A percentile compares a stretch with the other conserved stretches of the same genome.
Conservation (phyloP, 257 asterid species). For the Solanum pinnatisectum region DNA sequence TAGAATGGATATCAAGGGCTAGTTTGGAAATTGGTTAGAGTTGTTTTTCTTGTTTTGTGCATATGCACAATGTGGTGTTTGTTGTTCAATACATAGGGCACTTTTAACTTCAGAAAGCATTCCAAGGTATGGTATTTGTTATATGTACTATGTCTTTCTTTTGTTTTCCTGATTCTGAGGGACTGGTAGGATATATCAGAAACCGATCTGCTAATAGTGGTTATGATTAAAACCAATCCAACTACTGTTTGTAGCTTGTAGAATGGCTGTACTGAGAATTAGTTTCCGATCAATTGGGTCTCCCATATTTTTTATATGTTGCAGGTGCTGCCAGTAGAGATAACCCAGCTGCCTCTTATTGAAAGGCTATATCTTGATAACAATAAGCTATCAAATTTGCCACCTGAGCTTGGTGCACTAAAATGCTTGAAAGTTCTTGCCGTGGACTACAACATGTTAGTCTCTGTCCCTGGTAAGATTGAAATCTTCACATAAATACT, state of each 20-base stretch:
- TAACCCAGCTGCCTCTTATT: conserved; percentile 77
- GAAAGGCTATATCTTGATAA: conserved; percentile 91
- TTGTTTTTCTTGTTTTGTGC: background rate
- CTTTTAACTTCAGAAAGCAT: background rate
- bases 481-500: background rate
- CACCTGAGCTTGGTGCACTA: conserved; percentile 91
- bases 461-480: conserved; percentile 87
- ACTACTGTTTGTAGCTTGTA: background rate
- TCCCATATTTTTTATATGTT: background rate
- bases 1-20: background rate
- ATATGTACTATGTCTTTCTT: background rate
- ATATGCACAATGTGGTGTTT: background rate
- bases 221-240: background rate
- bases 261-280: background rate
- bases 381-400: conserved; percentile 81
- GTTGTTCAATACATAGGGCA: background rate
- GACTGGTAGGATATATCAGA: background rate
- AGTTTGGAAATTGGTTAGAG: background rate
- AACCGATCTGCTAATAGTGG: background rate
- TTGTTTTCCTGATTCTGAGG: background rate
- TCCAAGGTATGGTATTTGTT: background rate
- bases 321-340: conserved; percentile 86
- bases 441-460: conserved; percentile 75
- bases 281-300: background rate
- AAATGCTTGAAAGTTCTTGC: conserved; percentile 87